A percentile compares a stretch with the other conserved stretches of the same genome.
Evolutionary conservation across 257 asterid genomes (phyloP).

Genomic region (Solanum gracilifrons): DNA sequence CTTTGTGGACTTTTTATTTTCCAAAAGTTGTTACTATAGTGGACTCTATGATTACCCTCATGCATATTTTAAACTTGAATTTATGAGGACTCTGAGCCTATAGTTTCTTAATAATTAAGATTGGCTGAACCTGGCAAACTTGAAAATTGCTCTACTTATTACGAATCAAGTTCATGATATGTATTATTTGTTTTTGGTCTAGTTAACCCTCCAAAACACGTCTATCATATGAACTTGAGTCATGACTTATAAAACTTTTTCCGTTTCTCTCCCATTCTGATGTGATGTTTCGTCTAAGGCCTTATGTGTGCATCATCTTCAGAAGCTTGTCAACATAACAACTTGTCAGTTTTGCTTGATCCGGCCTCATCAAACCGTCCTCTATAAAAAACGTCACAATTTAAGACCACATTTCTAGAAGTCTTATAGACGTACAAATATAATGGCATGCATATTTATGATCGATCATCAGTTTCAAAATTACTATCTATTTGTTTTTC

Average conservation of each 20-base stretch:
- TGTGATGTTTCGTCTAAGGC: not conserved
- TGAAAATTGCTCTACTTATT: not conserved
- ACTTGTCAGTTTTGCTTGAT: not conserved
- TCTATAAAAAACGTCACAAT: not conserved
- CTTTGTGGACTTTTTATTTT: not conserved
- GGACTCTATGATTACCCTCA: not conserved
- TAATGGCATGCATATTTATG: not conserved
- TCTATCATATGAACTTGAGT: not conserved
- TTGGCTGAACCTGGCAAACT: not conserved
- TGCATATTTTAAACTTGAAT: not conserved
- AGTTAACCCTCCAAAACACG: not conserved
- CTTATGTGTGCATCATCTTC: not conserved
- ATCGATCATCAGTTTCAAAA: no score
- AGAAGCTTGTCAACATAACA: not conserved
- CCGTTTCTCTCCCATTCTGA: not conserved
- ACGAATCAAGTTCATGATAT: not conserved
- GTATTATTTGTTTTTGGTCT: not conserved
- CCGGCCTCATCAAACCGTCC: not conserved
- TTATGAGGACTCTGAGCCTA: not conserved
- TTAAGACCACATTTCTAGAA: not conserved
- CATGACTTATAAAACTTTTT: not conserved
- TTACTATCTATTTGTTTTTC: no score
- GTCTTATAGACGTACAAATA: not conserved
- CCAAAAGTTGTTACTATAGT: not conserved
- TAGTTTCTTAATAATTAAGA: not conserved